phyloP scores from a whole-genome alignment of 2,329 filamentous ascomycete genomes.

The Cladosporium halotolerans region DNA sequence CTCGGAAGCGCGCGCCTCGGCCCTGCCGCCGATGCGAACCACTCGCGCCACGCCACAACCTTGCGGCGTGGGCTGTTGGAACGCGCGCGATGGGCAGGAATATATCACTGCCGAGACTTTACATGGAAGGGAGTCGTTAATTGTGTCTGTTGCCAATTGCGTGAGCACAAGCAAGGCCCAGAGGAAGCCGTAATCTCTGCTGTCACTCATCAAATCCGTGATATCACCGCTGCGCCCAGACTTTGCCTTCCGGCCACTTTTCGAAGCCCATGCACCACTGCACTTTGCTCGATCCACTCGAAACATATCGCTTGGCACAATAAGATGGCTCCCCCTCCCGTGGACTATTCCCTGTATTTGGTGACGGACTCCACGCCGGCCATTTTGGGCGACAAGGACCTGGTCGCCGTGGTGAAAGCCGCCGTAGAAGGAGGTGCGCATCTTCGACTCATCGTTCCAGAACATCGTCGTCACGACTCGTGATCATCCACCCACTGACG shows the following conservation, averaged over 20 bases:
- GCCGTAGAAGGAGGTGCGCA: slow-evolving; percentile 64
- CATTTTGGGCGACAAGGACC: slow-evolving; percentile 66
- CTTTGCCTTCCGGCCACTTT: background rate
- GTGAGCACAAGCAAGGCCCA: too few species aligned
- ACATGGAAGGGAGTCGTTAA: too few species aligned
- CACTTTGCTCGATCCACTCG: background rate
- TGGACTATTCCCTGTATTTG: slow-evolving; percentile 79
- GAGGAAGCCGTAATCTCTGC: too few species aligned
- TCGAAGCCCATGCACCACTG: slow-evolving; percentile 24
- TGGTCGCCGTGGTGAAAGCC: slow-evolving; percentile 66
- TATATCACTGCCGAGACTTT: too few species aligned
- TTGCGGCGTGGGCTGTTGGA: too few species aligned
- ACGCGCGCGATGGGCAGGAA: too few species aligned
- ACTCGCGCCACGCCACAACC: too few species aligned
- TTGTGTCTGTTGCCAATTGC: too few species aligned
- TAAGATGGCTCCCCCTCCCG: slow-evolving; percentile 25
- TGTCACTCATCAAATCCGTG: background rate
- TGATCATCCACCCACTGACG: background rate
- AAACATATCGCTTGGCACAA: background rate
- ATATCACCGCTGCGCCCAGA: slow-evolving; percentile 1
- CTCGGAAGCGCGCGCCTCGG: too few species aligned
- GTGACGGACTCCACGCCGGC: slow-evolving; percentile 89
- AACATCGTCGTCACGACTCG: background rate
- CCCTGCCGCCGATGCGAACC: too few species aligned
- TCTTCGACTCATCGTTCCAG: slow-evolving; percentile 6